Conservation (phyloP, 108 stramenopile genomes). For the Thalassiosira profunda region DNA sequence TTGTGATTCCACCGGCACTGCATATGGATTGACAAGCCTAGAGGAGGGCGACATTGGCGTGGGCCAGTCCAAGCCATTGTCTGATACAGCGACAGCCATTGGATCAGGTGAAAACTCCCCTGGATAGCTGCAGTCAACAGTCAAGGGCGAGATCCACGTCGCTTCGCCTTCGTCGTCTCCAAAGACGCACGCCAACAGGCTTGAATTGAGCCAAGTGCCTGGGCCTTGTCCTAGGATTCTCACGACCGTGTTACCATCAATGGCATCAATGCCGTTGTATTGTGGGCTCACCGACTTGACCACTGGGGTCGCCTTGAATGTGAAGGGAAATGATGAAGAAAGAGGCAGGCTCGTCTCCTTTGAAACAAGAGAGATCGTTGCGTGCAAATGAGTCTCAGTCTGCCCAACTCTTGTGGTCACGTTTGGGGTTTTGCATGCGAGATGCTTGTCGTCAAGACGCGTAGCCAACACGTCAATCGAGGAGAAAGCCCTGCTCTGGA, state of each 20-base stretch:
- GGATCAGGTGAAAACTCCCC: background rate
- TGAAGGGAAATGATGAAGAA: background rate
- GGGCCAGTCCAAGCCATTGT: background rate
- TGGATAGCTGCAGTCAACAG: conserved; percentile 7
- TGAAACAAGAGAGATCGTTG: background rate
- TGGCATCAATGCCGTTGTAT: background rate
- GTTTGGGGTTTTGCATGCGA: conserved; percentile 4
- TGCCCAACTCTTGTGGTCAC: background rate
- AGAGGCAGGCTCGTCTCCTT: background rate
- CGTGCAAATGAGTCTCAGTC: background rate
- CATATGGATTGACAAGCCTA: background rate
- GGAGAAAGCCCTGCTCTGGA: background rate
- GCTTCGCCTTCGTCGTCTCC: background rate
- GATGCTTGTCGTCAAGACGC: background rate
- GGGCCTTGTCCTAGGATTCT: background rate
- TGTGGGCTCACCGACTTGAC: conserved; percentile 8
- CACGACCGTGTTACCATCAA: conserved; percentile 1
- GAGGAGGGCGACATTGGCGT: background rate
- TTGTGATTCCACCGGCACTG: background rate
- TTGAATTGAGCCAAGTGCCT: conserved; percentile 11
- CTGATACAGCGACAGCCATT: background rate
- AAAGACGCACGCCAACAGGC: background rate
- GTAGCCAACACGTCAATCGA: background rate
- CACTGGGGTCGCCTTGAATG: background rate
- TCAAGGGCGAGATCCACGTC: background rate